Evolutionary conservation across 345 rosid genomes (phyloP), one percentile per base, ranked within the genome.

Genomic region (Hibiscus tridactylites): DNA sequence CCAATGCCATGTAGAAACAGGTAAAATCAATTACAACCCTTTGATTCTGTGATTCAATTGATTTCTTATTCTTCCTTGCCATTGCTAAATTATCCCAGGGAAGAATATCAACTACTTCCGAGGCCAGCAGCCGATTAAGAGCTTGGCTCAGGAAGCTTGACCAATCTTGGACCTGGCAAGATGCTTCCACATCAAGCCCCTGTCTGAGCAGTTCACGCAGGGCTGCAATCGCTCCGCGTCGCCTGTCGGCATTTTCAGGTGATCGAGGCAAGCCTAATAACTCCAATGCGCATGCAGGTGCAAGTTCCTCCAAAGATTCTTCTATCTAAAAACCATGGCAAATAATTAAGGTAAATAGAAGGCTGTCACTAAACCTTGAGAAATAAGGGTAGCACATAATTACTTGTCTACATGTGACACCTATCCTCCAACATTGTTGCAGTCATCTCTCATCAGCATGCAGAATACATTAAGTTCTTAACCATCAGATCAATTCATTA

Each of bases 241-340:
- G 87, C 73, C 90, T 82, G 75, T 90, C 96, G 68, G 87, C 84
- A 82, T 90, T 88, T 81, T 92, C 99, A 69, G 93, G 92, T 56
- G 88, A 82, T 57, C 67, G 83, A 73, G 96, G 91, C 87, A 88
- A 83, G 79, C 91, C 91, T 76, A 95, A 81, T 78, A 92, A 82
- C 78, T 95, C 97, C 90, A 95, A 82, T 53, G 97, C 86, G 88
- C 99, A 95, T 61, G 96, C 97, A 73, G 99, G 96, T 77, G 97
- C 99, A 79, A 90, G 99, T 91, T 90, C 97, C 83, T 95, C 99
- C 75, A 95, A 73, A 35, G 99, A 95, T 76, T 92, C 91, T 87
- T 95, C 97, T 75, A 94, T 91, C 97, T 91, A 78, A 61, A 82
- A 78, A 31, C n/a, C 56, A 63, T 49, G 29, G 35, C 15, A 54